Conservation (phyloP, 192 early-diverging fungal species). For the Cladochytrium replicatum region DNA sequence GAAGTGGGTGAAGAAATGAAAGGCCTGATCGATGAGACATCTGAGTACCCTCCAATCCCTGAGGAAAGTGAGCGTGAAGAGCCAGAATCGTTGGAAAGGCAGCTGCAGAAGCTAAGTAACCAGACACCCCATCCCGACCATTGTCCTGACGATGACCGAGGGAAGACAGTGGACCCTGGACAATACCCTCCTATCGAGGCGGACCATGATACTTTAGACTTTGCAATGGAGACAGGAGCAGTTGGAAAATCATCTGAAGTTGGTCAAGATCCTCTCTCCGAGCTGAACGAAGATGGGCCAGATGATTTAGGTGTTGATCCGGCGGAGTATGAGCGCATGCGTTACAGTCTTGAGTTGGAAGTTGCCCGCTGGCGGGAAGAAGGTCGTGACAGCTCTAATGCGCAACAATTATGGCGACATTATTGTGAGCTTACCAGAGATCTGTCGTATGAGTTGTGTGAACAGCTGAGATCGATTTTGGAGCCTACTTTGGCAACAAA, state of each 20-base stretch:
- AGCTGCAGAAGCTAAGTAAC: no score
- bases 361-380: constrained; percentile 65
- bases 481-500: constrained; percentile 95
- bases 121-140: no score
- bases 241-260: not conserved
- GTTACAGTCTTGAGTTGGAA: constrained; percentile 65
- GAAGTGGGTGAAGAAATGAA: constrained; percentile 31
- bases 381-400: constrained; percentile 46
- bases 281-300: constrained; percentile 26
- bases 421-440: constrained; percentile 87
- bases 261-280: not conserved
- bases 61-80: no score
- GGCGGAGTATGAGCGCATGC: constrained; percentile 58
- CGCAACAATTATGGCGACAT: constrained; percentile 70
- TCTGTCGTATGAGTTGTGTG: constrained; percentile 79
- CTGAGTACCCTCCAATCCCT: not conserved
- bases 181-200: no score
- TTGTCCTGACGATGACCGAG: no score
- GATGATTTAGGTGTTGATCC: constrained; percentile 32
- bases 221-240: no score
- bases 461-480: constrained; percentile 91
- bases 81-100: no score
- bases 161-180: no score
- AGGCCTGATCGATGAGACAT: not conserved
- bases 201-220: no score